Conservation (phyloP, 2,329 filamentous ascomycete species). For the Exophiala spinifera region DNA sequence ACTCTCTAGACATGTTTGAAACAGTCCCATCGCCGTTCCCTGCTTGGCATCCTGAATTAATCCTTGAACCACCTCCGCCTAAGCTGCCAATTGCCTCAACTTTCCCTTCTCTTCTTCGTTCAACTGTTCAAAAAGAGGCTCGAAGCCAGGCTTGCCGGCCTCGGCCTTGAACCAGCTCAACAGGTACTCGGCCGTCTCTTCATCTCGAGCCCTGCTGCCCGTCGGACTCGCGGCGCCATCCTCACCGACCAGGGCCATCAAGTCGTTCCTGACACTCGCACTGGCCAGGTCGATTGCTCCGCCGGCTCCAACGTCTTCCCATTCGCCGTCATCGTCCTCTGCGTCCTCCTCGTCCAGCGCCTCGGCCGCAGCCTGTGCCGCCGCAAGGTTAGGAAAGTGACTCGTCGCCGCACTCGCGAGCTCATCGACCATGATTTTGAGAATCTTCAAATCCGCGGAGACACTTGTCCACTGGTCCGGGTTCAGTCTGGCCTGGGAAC, state of each 20-base stretch:
- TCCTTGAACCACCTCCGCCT: not conserved
- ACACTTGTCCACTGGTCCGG: slow-evolving; percentile 88
- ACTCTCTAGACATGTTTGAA: not conserved
- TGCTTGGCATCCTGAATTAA: not conserved
- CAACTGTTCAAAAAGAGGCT: slow-evolving; percentile 53
- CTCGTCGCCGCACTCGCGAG: slow-evolving; percentile 73
- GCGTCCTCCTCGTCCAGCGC: slow-evolving; percentile 55
- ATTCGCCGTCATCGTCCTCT: slow-evolving; percentile 62
- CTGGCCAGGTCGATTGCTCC: slow-evolving; percentile 66
- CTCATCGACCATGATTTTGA: slow-evolving; percentile 94
- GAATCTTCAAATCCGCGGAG: slow-evolving; percentile 84
- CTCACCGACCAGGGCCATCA: slow-evolving; percentile 63
- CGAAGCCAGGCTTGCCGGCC: slow-evolving; percentile 54
- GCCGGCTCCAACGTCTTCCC: slow-evolving; percentile 80
- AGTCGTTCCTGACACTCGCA: slow-evolving; percentile 65
- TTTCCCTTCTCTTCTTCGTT: slow-evolving; percentile 46
- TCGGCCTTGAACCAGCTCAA: slow-evolving; percentile 71
- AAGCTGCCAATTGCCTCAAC: slow-evolving; percentile 25
- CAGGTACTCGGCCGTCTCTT: slow-evolving; percentile 85
- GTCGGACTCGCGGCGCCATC: slow-evolving; percentile 49
- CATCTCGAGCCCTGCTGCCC: slow-evolving; percentile 67
- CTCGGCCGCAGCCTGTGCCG: slow-evolving; percentile 58
- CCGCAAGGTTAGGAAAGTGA: slow-evolving; percentile 48
- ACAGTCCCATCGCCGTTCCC: no score
- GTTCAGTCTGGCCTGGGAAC: slow-evolving; percentile 82